phyloP scores from a whole-genome alignment of 306 rosid species.

The Rosa rugosa region DNA sequence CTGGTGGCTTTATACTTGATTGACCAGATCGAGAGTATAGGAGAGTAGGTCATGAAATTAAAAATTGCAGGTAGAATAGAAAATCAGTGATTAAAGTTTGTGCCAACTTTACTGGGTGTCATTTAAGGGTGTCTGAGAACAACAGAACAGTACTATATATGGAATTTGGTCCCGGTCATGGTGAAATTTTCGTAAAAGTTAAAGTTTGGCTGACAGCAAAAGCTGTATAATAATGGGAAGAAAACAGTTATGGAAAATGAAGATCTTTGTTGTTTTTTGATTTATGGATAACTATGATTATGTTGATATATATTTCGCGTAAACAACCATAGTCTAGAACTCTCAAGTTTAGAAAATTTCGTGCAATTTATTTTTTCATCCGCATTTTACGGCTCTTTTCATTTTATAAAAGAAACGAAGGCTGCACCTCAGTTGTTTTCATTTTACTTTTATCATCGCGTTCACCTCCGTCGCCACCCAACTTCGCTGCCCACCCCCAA shows the following conservation, averaged over 20 bases:
- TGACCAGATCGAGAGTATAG: background rate
- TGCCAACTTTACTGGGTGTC: background rate
- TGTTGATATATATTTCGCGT: background rate
- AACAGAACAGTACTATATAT: background rate
- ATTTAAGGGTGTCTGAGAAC: conserved; percentile 7
- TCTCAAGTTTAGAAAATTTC: no score
- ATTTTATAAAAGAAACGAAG: background rate
- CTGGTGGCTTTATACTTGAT: background rate
- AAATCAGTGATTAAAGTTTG: background rate
- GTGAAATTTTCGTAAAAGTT: background rate
- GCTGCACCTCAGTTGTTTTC: no score
- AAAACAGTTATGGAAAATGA: background rate
- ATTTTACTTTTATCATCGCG: background rate
- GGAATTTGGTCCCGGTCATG: background rate
- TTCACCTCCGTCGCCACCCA: background rate
- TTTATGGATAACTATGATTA: background rate
- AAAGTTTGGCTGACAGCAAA: background rate
- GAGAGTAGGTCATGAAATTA: background rate
- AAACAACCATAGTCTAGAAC: no score
- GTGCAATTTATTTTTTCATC: background rate
- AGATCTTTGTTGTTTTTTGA: background rate
- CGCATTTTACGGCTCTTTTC: background rate
- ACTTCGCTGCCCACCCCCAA: background rate
- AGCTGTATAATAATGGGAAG: background rate
- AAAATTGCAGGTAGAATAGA: background rate